Evolutionary conservation across 768 basidiomycete species (phyloP).

Genomic region (Calocybe gangraenosa): DNA sequence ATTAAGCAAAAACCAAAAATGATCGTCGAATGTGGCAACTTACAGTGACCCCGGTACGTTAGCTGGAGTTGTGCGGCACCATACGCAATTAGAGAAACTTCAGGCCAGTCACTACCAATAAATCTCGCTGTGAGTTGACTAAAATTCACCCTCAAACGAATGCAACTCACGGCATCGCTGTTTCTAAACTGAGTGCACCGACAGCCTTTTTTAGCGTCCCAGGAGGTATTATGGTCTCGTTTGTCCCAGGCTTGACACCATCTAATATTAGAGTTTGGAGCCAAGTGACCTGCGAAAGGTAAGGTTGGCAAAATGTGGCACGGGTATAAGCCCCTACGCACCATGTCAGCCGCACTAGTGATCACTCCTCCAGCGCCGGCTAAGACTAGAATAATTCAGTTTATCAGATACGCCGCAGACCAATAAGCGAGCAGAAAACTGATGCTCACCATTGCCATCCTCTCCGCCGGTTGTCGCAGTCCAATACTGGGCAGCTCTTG

Average conservation of each 20-base stretch:
- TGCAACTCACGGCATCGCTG: slow-evolving; percentile 14
- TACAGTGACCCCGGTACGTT: slow-evolving; percentile 23
- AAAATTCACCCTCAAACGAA: background rate
- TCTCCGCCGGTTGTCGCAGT: slow-evolving; percentile 15
- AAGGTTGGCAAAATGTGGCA: too few species aligned
- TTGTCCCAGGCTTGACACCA: slow-evolving; percentile 20
- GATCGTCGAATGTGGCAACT: background rate
- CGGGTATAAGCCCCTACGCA: slow-evolving; percentile 1
- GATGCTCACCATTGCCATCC: slow-evolving; percentile 18
- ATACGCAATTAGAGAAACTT: slow-evolving; percentile 22
- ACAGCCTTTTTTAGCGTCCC: slow-evolving; percentile 19
- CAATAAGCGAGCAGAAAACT: too few species aligned
- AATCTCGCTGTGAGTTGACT: background rate
- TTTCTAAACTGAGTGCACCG: slow-evolving; percentile 18
- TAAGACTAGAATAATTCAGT: slow-evolving; percentile 12
- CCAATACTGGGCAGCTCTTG: slow-evolving; percentile 19
- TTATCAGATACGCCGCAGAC: background rate
- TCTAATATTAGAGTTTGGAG: slow-evolving; percentile 23
- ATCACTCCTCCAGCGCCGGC: slow-evolving; percentile 28
- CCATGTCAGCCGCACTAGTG: slow-evolving; percentile 23
- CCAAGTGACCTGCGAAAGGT: slow-evolving; percentile 22
- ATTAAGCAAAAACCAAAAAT: background rate
- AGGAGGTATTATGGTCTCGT: slow-evolving; percentile 21
- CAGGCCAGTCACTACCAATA: slow-evolving; percentile 15
- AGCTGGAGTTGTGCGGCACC: slow-evolving; percentile 20